Base-by-base conservation (phyloP, 1,139 yeast genomes). In the Citeromyces siamensis region DNA sequence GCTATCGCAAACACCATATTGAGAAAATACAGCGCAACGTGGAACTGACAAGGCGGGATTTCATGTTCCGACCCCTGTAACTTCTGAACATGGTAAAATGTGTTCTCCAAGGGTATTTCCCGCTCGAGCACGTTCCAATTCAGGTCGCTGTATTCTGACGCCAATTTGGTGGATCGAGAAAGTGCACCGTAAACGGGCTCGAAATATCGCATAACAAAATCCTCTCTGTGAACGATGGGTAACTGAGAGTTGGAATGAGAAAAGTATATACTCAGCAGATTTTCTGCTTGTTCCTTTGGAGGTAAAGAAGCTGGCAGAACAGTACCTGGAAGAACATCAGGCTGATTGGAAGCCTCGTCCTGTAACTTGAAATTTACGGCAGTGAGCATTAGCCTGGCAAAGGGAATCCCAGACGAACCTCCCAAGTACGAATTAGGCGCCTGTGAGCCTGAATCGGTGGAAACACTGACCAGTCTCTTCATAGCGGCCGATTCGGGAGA, bases 1-100 rank as follows among this genome's bases (percentile, higher is more conserved):
- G 94, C 83, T 37, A 86, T 72, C 2, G 95, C 93, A 59, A 85
- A 81, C 0, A 82, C 67, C 51, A 83, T 69, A 48, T 82, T 77
- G 42, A 83, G 59, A 46, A 83, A 82, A 51, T 69, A 84, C 18
- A 82, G 47, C 0, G 72, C 61, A 22, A 53, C 58, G 33, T 52
- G 61, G 45, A 59, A 71, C 35, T 60, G 44, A 3, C 45, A 42
- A 0, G 85, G 85, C 0, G 75, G 66, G 1, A 48, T 47, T n/a
- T 55, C 45, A 31, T 42, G 47, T 19, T 22, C 28, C 6, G 51
- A 32, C 10, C 41, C 39, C 38, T 63, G 64, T 34, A 69, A 54
- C 19, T 47, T 44, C 8, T 42, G 44, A 40, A 58, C 60, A 41
- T 62, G 63, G 41, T 67, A 64, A 75, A 78, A 74, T 2, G 75